Percentiles rank a stretch among this genome's conserved stretches.
phyloP scores from a whole-genome alignment of 805 yeast species.

The Metschnikowia borealis region DNA sequence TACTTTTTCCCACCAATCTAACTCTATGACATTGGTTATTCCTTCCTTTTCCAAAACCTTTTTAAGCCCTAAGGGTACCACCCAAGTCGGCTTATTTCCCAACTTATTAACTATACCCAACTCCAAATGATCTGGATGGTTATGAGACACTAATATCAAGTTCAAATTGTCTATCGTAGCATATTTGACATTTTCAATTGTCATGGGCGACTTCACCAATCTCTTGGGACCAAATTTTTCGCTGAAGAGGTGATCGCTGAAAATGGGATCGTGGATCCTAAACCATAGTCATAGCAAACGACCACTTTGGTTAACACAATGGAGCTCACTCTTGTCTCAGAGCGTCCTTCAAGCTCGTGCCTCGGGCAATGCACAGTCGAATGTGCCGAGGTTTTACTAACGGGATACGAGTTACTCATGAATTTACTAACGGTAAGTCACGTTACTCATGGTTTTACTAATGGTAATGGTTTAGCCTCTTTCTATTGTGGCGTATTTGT shows the following conservation, averaged over 20 bases:
- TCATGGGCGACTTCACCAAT: constrained; percentile 72
- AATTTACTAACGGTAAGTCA: constrained; percentile 19
- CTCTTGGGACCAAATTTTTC: constrained; percentile 76
- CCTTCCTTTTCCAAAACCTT: constrained; percentile 56
- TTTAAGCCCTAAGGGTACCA: constrained; percentile 80
- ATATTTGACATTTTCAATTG: constrained; percentile 47
- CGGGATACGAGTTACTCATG: constrained; percentile 19
- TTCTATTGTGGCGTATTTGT: no score
- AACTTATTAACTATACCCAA: constrained; percentile 46
- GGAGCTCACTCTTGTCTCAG: constrained; percentile 83
- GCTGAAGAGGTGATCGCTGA: constrained; percentile 60
- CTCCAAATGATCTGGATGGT: constrained; percentile 94
- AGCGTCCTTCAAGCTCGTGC: constrained; percentile 40
- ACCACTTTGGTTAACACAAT: constrained; percentile 57
- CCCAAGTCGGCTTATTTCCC: constrained; percentile 68
- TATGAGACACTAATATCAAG: constrained; percentile 79
- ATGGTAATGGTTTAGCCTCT: constrained; percentile 7
- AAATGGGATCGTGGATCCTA: constrained; percentile 73
- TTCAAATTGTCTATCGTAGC: constrained; percentile 57
- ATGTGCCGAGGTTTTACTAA: constrained; percentile 51
- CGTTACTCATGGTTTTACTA: constrained; percentile 14
- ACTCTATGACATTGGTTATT: constrained; percentile 59
- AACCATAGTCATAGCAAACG: constrained; percentile 78
- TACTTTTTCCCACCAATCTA: constrained; percentile 89
- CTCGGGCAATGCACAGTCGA: constrained; percentile 54